Evolutionary conservation across 345 rosid species (phyloP), one percentile per base, ranked within the genome.

Genomic region (Citrus unshiu): DNA sequence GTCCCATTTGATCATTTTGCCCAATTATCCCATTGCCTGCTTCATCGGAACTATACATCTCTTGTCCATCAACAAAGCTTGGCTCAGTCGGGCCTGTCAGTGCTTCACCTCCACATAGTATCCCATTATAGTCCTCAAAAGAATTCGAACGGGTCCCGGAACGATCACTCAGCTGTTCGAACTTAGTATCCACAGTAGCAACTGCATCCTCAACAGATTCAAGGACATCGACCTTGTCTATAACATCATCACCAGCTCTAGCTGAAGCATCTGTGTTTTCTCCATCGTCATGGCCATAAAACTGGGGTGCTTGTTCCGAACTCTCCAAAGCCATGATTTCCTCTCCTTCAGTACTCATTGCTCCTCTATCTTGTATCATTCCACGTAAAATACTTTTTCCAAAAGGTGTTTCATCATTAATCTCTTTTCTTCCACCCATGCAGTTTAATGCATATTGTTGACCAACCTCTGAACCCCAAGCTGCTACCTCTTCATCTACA

Each of bases 21-120:
- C 70, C 78, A 43, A 84, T 77, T 65, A 84, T 75, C 72, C 77
- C 85, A 79, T 82, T 74, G 61, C 84, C 86, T 77, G 58, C 89
- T 81, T 86, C 91, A 80, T 87, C 87, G 2, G 87, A 85, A 81
- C 85, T 86, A 87, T 85, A 89, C 79, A 89, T 86, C 43, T 84
- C 82, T 75, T 83, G 85, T 70, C 81, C 88, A 72, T 81, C 83
- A 24, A 76, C 84, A 87, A 83, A 84, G 81, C 77, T 78, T 30
- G 83, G 74, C 27, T 80, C 85, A 58, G 58, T 76, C 27, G 84
- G 75, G 54, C 56, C 78, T 5, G 79, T 61, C 49, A 78, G 76
- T 6, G 73, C 75, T 40, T 86, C 88, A 74, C 74, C 87, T 56
- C 80, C 81, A 80, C 84, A 81, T 58, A 89, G 67, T 76, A 81